Conservation (phyloP, 306 rosid genomes). For the Cercis canadensis region DNA sequence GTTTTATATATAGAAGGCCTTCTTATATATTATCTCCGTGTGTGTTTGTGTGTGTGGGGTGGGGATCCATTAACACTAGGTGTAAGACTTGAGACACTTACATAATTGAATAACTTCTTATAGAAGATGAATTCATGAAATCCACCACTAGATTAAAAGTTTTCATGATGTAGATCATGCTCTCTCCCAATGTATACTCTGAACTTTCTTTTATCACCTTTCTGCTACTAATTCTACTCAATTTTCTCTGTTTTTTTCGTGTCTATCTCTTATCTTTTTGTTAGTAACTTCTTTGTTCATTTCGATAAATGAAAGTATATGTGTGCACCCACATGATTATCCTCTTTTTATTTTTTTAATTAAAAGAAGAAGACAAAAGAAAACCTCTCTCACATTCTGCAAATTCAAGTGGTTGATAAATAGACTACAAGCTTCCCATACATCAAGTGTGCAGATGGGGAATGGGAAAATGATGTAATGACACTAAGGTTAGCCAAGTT, state of each 20-base stretch:
- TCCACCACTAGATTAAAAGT: no score
- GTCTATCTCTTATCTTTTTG: background rate
- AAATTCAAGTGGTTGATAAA: slow-evolving; percentile 3
- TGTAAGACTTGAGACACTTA: background rate
- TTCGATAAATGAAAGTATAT: no score
- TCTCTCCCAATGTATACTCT: slow-evolving; percentile 6
- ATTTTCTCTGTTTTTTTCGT: background rate
- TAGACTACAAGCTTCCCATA: slow-evolving; percentile 12
- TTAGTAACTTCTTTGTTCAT: background rate
- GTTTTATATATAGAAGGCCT: background rate
- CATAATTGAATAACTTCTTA: no score
- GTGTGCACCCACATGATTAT: background rate
- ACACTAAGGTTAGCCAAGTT: slow-evolving; percentile 15
- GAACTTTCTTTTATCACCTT: background rate
- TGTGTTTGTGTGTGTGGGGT: no score
- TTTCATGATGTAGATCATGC: no score
- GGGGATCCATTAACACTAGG: no score
- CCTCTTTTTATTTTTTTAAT: background rate
- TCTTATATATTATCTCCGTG: background rate
- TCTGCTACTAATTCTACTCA: background rate
- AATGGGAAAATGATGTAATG: slow-evolving; percentile 22
- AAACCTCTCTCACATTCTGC: background rate
- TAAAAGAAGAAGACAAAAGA: background rate
- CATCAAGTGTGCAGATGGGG: slow-evolving; percentile 22
- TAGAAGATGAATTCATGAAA: no score